Base-by-base conservation (phyloP, 2,329 filamentous ascomycete genomes). In the Grosmannia penicillata region DNA sequence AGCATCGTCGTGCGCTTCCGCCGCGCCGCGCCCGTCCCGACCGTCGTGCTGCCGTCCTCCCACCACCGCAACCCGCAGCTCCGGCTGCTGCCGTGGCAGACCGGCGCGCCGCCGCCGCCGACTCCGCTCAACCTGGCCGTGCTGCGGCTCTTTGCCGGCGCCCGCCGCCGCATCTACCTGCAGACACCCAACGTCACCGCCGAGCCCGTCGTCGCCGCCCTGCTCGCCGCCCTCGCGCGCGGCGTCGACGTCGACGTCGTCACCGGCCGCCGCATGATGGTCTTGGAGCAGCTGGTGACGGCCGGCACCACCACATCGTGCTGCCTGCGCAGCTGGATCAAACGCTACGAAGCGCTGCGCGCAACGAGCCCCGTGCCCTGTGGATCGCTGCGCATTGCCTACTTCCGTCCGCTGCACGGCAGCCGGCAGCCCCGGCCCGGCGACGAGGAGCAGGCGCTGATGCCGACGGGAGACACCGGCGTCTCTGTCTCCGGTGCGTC, bases 141-240 rank as follows among this genome's bases (percentile, higher is more conserved):
- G 8, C 59, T 82, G 1, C 68, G 66, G 0, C 57, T 82, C 0
- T 62, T 87, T 29, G 55, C 61, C 2, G 66, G 64, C 32, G 79
- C 82, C 0, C 60, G 63, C 24, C 58, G 52, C 10, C 62, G 59
- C 14, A 75, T 91, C 38, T 76, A 73, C 42, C 68, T 91, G 4
- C 72, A 86, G 46, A 86, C 83, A 0, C 84, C 84, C 0, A 93
- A 91, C 41, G 52, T 91, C 2, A 93, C 84, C 0, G 75, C 75
- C 0, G 62, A 65, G 34, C 67, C 78, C 0, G 73, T 83, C 0
- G 58, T 86, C 0, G 56, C 68, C 1, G 73, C 70, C 0, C 53
- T 93, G 0, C 47, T 80, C 1, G 58, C 58, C 1, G 78, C 80
- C 0, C 58, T 89, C 0, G 47, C 57, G 4, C 68, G 81, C 1